Percentiles rank a stretch among this genome's conserved stretches.
phyloP scores from a whole-genome alignment of 2,329 filamentous ascomycete genomes.

The Boeremia exigua region DNA sequence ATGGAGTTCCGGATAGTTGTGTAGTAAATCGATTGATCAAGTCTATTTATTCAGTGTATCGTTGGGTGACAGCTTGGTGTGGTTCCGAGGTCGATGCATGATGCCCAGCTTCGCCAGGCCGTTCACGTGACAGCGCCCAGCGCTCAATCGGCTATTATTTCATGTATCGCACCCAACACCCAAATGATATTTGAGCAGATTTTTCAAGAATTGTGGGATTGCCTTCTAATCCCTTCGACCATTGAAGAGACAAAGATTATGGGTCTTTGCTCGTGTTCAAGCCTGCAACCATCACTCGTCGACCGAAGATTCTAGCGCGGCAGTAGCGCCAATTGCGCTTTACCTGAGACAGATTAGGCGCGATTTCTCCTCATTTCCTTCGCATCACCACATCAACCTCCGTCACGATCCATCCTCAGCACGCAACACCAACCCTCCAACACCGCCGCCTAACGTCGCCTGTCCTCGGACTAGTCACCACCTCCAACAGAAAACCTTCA shows the following conservation, averaged over 20 bases:
- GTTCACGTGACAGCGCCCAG: too few species aligned
- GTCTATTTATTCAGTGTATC: too few species aligned
- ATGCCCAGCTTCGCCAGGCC: too few species aligned
- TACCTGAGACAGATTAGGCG: neutral
- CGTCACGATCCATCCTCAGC: slow-evolving; percentile 2
- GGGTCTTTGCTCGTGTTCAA: neutral
- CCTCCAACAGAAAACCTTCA: neutral
- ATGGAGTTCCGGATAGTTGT: slow-evolving; percentile 29
- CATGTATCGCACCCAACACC: too few species aligned
- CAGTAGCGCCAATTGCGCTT: neutral
- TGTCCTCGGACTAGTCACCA: slow-evolving; percentile 16
- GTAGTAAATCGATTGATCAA: slow-evolving; percentile 1
- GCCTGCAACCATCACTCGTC: neutral
- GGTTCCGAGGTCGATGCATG: too few species aligned
- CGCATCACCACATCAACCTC: slow-evolving; percentile 21
- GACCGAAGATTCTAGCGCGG: slow-evolving; percentile 11
- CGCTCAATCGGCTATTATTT: too few species aligned
- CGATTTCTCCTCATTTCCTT: slow-evolving; percentile 25
- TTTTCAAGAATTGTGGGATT: neutral
- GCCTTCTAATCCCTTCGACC: neutral
- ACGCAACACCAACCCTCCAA: slow-evolving; percentile 2
- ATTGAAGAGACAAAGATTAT: neutral
- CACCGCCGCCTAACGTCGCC: slow-evolving; percentile 3
- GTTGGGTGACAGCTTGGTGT: too few species aligned
- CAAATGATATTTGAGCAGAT: too few species aligned